phyloP scores from a whole-genome alignment of 768 basidiomycete genomes.

The Tylopilus sp. region DNA sequence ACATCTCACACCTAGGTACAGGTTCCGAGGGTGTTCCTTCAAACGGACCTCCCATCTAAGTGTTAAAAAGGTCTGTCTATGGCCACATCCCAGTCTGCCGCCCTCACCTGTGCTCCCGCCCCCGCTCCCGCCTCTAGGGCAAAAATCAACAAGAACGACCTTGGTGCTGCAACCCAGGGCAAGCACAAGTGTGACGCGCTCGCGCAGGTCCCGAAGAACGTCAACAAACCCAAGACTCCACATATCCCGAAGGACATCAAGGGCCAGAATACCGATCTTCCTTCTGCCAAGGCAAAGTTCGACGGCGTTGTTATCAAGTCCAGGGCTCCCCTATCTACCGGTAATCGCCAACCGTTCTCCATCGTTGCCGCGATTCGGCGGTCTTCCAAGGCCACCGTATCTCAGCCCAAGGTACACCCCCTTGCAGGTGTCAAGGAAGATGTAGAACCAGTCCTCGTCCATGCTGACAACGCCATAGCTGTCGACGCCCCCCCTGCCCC shows the following conservation, averaged over 20 bases:
- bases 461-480: conserved; percentile 51
- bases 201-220: conserved; percentile 65
- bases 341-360: conserved; percentile 52
- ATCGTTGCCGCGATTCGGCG: conserved; percentile 48
- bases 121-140: conserved; percentile 37
- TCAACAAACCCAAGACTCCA: conserved; percentile 33
- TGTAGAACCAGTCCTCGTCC: conserved; percentile 12
- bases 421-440: conserved; percentile 32
- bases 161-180: conserved; percentile 46
- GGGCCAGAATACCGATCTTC: conserved; percentile 49
- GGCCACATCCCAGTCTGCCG: conserved; percentile 34
- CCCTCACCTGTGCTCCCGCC: conserved; percentile 41
- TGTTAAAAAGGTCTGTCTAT: conserved; percentile 32
- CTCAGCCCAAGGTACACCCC: conserved; percentile 18
- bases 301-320: conserved; percentile 65
- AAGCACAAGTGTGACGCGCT: conserved; percentile 78
- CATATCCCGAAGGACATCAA: conserved; percentile 42
- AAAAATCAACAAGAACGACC: conserved; percentile 39
- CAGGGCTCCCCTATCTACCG: conserved; percentile 29
- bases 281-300: conserved; percentile 45
- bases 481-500: conserved; percentile 41
- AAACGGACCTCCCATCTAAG: too few species aligned
- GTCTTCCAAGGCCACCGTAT: conserved; percentile 28
- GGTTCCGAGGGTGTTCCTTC: too few species aligned
- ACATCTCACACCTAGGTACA: too few species aligned